Evolutionary conservation across 768 basidiomycete genomes (phyloP), one percentile per base, ranked within the genome.

Genomic region (Mycena galericulata): DNA sequence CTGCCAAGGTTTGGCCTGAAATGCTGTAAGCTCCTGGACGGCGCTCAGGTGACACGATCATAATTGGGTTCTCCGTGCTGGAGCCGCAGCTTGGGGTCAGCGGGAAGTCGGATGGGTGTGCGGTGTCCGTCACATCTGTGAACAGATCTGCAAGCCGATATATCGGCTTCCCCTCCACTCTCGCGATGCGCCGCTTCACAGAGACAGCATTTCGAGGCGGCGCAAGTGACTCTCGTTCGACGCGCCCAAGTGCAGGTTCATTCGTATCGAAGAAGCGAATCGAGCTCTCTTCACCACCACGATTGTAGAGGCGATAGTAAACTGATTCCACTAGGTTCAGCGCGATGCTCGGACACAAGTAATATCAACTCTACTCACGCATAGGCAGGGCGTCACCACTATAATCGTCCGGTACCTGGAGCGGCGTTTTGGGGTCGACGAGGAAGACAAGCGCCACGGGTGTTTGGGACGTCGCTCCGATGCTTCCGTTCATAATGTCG

Each of bases 381-480:
- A 8, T 22, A 3, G 11, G 32, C 17, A 22, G 17, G 8, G 8
- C 6, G 15, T 61, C 4, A 20, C 14, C 26, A 32, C 8, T 18
- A 14, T 29, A 18, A 24, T 54, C 36, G n/a, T 32, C 24, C 6
- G 32, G 30, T 26, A 10, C 36, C 1, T 15, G 30, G 11, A 24
- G 5, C 32, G 47, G 2, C 24, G 1, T 24, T 24, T 27, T 18
- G 6, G 60, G 30, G 45, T 61, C 30, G 3, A 22, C 17, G n/a
- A 54, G 49, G 14, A 53, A 27, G 2, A 62, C 62, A 1, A 62
- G 50, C 12, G 36, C 50, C 18, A 54, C 3, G 12, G 62, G 27
- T 12, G 62, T 62, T 22, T 62, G 36, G 3, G 62, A 24, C 40
- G 62, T 62, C 50, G 62, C 62, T 29, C 62, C 62, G 4, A 62